Percentiles rank a stretch among this genome's conserved stretches.
Evolutionary conservation across 2,329 filamentous ascomycete genomes (phyloP).

Genomic region (Capronia epimyces): DNA sequence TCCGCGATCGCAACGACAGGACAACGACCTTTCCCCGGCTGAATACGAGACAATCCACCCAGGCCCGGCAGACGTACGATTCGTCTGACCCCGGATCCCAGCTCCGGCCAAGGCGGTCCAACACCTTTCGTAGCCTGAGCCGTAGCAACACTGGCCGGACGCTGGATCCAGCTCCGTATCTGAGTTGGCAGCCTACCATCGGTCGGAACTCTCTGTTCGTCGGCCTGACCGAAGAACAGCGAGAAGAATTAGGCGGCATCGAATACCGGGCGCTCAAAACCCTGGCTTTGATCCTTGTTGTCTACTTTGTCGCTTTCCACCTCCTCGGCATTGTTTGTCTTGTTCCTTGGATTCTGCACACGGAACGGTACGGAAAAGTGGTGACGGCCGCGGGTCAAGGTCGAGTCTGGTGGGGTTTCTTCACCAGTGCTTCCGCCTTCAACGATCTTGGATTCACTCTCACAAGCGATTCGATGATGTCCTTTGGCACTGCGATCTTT

Average conservation of each 20-base stretch:
- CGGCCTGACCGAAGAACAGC: conserved; percentile 79
- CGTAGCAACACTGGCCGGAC: conserved; percentile 46
- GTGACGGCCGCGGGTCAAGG: conserved; percentile 59
- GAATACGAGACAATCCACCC: conserved; percentile 19
- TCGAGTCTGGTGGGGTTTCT: conserved; percentile 84
- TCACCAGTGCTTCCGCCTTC: conserved; percentile 80
- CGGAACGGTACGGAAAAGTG: conserved; percentile 56
- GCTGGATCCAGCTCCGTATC: conserved; percentile 68
- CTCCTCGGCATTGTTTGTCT: conserved; percentile 68
- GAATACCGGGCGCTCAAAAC: conserved; percentile 92
- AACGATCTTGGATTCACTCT: conserved; percentile 93
- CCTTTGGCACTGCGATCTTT: conserved; percentile 43
- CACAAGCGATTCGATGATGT: conserved; percentile 82
- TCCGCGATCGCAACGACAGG: conserved; percentile 34
- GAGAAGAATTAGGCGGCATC: conserved; percentile 91
- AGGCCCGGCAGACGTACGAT: conserved; percentile 15
- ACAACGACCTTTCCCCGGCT: conserved; percentile 21
- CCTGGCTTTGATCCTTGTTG: conserved; percentile 67
- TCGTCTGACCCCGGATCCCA: conserved; percentile 12
- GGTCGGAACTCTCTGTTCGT: conserved; percentile 90
- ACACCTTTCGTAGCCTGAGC: conserved; percentile 39
- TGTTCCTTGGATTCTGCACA: conserved; percentile 71
- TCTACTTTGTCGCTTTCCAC: conserved; percentile 80
- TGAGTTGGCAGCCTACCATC: conserved; percentile 89
- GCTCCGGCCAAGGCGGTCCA: conserved; percentile 45